phyloP scores from a whole-genome alignment of 2,329 filamentous ascomycete genomes.

The Fusarium fracticaudum region DNA sequence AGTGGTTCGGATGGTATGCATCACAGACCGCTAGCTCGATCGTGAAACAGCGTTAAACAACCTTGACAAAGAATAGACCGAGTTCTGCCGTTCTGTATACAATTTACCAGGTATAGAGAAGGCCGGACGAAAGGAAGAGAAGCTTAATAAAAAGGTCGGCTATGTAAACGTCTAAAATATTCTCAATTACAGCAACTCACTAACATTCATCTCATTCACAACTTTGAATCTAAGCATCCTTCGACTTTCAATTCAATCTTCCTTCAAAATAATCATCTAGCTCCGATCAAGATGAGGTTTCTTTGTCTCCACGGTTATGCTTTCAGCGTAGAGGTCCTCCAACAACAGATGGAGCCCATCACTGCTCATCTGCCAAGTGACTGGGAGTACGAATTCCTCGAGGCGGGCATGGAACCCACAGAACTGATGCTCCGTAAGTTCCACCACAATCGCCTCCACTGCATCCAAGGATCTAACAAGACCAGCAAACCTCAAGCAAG shows the following conservation, averaged over 20 bases:
- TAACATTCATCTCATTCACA: not conserved
- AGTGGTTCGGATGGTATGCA: not conserved
- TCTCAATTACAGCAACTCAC: not conserved
- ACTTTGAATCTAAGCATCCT: too few species aligned
- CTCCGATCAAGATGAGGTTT: not conserved
- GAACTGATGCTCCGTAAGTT: not conserved
- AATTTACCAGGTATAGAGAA: not conserved
- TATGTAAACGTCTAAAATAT: too few species aligned
- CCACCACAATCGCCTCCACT: rapidly evolving
- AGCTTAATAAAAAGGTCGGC: not conserved
- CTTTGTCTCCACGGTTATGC: not conserved
- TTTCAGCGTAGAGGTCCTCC: not conserved
- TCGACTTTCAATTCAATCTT: not conserved
- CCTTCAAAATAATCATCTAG: not conserved
- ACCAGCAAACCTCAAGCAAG: not conserved
- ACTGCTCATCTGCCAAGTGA: not conserved
- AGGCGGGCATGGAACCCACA: not conserved
- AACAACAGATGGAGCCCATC: not conserved
- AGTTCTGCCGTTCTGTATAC: not conserved
- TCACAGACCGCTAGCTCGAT: not conserved
- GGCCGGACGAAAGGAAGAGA: not conserved
- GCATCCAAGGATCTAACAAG: not conserved
- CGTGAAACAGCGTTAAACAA: not conserved
- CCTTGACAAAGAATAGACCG: rapidly evolving
- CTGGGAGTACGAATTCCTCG: not conserved